These are phyloP conservation scores for Kodamaea fukazawae DNA, from an alignment of 805 yeast species.

Conservation along the genomic window DNA sequence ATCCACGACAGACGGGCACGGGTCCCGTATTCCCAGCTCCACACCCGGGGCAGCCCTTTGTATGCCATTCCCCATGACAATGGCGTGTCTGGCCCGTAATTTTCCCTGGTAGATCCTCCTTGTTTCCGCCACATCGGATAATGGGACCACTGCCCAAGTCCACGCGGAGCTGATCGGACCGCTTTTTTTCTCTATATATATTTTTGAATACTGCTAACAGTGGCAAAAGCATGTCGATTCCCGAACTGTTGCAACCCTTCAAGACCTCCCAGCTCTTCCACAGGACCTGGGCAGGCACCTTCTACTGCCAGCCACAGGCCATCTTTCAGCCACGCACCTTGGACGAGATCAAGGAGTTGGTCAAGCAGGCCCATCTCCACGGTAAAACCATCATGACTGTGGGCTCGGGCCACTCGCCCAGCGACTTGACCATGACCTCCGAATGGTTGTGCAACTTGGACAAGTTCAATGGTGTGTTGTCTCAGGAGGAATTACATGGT, in stretches of 20 bases:
- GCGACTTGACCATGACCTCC: slow-evolving; percentile 80
- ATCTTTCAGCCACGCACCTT: slow-evolving; percentile 73
- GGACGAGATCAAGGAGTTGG: slow-evolving; percentile 67
- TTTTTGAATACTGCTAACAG: no score
- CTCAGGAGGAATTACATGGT: slow-evolving; percentile 46
- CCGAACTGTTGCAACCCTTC: slow-evolving; percentile 31
- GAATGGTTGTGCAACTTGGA: slow-evolving; percentile 91
- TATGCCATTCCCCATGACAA: no score
- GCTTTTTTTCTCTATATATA: no score
- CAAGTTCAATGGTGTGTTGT: slow-evolving; percentile 57
- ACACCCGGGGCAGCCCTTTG: no score
- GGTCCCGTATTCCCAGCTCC: no score
- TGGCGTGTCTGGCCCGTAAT: no score
- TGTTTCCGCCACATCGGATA: no score
- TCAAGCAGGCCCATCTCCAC: slow-evolving; percentile 57
- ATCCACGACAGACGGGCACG: no score
- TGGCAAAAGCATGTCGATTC: no score
- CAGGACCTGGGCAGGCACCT: slow-evolving; percentile 90
- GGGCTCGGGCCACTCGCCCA: slow-evolving; percentile 96
- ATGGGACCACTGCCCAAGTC: no score
- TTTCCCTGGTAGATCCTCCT: no score
- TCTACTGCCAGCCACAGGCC: slow-evolving; percentile 68
- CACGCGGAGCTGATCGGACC: no score
- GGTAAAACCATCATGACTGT: slow-evolving; percentile 74
- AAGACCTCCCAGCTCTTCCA: slow-evolving; percentile 47